Evolutionary conservation across 495 filamentous ascomycete species (phyloP).

Genomic region (Penicillium pancosmium): DNA sequence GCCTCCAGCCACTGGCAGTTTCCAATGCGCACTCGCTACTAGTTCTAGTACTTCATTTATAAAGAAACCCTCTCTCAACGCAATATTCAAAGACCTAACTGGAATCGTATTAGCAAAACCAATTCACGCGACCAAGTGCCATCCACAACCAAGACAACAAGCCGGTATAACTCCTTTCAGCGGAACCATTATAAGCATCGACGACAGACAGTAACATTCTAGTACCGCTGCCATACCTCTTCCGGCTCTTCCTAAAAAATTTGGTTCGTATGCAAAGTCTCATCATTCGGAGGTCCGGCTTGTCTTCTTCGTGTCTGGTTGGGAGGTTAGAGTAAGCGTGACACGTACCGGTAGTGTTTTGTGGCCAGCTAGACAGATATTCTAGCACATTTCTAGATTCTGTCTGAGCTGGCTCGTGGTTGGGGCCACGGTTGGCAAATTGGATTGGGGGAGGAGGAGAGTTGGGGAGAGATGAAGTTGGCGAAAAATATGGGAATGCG

Average conservation of each 20-base stretch:
- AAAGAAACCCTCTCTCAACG: neutral
- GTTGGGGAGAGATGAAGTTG: conserved; percentile 3
- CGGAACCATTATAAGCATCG: conserved; percentile 58
- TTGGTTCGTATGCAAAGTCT: conserved; percentile 47
- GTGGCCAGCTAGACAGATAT: conserved; percentile 9
- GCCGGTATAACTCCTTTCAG: conserved; percentile 37
- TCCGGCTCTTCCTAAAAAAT: conserved; percentile 58
- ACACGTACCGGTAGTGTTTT: conserved; percentile 16
- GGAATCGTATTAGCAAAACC: neutral
- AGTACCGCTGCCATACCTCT: conserved; percentile 46
- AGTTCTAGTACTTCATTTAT: no score
- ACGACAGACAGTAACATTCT: conserved; percentile 37
- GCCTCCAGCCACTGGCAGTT: no score
- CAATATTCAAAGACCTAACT: neutral
- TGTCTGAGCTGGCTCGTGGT: conserved; percentile 14
- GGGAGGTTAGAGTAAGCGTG: neutral
- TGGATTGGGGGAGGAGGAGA: conserved; percentile 9
- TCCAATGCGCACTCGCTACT: no score
- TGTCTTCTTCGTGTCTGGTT: conserved; percentile 10
- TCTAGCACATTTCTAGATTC: conserved; percentile 11
- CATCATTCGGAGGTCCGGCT: conserved; percentile 42
- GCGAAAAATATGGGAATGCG: conserved; percentile 14
- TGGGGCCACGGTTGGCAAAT: neutral
- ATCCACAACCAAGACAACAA: conserved; percentile 13
- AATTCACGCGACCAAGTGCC: neutral